A percentile compares a stretch with the other conserved stretches of the same genome.
These are phyloP conservation scores for Beauveria sp. DNA, from an alignment of 2,329 filamentous ascomycete genomes.

Conservation along the genomic window DNA sequence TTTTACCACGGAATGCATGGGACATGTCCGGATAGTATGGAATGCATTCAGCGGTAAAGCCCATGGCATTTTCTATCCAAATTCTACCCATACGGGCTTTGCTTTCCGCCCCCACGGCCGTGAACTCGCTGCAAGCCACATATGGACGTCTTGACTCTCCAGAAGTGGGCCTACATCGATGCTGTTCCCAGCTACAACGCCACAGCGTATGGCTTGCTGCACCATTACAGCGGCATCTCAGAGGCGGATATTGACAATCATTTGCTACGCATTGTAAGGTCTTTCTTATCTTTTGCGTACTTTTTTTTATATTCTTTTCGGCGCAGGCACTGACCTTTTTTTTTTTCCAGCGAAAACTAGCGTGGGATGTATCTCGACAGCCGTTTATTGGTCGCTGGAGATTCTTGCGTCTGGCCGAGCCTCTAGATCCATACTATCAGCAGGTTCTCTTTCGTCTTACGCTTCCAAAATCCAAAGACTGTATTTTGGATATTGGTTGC, in stretches of 20 bases:
- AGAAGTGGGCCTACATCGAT: slow-evolving; percentile 30
- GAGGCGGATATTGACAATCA: slow-evolving; percentile 27
- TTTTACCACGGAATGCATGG: background rate
- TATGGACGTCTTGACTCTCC: slow-evolving; percentile 29
- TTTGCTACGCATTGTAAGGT: slow-evolving; percentile 30
- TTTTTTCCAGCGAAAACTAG: slow-evolving; percentile 32
- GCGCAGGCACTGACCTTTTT: background rate
- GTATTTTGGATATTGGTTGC: slow-evolving; percentile 43
- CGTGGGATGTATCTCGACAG: slow-evolving; percentile 37
- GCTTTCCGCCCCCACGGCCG: background rate
- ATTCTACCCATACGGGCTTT: background rate
- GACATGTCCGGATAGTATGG: background rate
- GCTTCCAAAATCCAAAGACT: slow-evolving; percentile 29
- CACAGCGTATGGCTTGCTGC: slow-evolving; percentile 28
- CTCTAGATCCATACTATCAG: slow-evolving; percentile 34
- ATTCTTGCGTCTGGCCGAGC: slow-evolving; percentile 37
- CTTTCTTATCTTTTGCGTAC: background rate
- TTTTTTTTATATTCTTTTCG: background rate
- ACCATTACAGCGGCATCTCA: slow-evolving; percentile 31
- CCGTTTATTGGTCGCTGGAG: slow-evolving; percentile 44
- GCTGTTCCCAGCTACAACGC: slow-evolving; percentile 30
- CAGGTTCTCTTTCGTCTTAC: slow-evolving; percentile 35
- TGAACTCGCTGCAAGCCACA: slow-evolving; percentile 7
- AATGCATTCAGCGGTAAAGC: background rate
- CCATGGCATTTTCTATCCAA: background rate